phyloP scores from a whole-genome alignment of 495 filamentous ascomycete species.

The Apodospora peruviana region DNA sequence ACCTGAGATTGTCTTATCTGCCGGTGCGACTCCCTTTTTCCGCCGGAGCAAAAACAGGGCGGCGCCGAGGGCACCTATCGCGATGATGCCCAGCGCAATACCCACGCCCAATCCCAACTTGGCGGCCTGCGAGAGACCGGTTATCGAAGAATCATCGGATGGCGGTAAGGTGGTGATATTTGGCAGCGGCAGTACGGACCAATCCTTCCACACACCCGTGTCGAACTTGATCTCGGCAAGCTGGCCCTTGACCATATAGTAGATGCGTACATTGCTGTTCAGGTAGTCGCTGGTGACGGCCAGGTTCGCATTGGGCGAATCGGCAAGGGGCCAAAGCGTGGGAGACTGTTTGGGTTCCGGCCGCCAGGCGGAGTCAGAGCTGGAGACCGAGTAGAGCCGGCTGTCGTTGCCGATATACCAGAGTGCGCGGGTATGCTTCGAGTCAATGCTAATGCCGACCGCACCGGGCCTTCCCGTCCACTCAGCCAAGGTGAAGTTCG shows the following conservation, averaged over 20 bases:
- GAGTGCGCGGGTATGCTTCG: slow-evolving; percentile 16
- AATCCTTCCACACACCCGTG: slow-evolving; percentile 18
- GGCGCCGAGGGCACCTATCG: slow-evolving; percentile 17
- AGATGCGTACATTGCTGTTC: slow-evolving; percentile 22
- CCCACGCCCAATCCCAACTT: slow-evolving; percentile 35
- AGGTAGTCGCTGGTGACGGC: slow-evolving; percentile 19
- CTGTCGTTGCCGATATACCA: slow-evolving; percentile 35
- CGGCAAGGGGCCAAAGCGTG: slow-evolving; percentile 27
- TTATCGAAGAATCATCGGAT: background rate
- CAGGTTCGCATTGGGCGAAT: slow-evolving; percentile 26
- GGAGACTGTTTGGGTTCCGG: slow-evolving; percentile 14
- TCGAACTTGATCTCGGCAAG: slow-evolving; percentile 27
- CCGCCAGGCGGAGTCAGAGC: slow-evolving; percentile 22
- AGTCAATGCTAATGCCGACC: slow-evolving; percentile 27
- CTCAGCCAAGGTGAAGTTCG: slow-evolving; percentile 26
- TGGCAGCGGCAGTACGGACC: slow-evolving; percentile 1
- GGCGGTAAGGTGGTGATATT: background rate
- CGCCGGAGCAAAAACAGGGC: slow-evolving; percentile 19
- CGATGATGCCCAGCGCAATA: slow-evolving; percentile 24
- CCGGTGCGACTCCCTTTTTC: slow-evolving; percentile 7
- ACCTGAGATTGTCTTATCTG: no score
- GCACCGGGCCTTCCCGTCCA: slow-evolving; percentile 22
- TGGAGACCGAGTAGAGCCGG: slow-evolving; percentile 20
- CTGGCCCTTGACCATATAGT: slow-evolving; percentile 26
- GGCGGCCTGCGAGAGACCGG: slow-evolving; percentile 27